A percentile compares a stretch with the other conserved stretches of the same genome.
Conservation (phyloP, 192 early-diverging fungal genomes). For the Linderina pennispora region DNA sequence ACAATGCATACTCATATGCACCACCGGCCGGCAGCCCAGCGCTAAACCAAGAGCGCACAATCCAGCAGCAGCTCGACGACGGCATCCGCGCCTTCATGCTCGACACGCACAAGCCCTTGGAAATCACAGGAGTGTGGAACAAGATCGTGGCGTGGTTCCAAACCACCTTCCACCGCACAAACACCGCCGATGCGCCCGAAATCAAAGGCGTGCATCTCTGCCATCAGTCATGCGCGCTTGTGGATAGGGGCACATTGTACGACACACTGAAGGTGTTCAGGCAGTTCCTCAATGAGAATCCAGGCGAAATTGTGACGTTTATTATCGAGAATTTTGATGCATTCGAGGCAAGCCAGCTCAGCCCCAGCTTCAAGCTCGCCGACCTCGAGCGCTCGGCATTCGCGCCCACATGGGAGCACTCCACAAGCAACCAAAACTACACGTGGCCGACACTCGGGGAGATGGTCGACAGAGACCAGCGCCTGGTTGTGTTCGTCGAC, state of each 20-base stretch:
- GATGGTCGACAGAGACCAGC: slow-evolving; percentile 58
- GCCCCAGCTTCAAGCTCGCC: slow-evolving; percentile 47
- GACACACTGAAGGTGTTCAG: slow-evolving; percentile 49
- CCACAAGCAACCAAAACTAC: slow-evolving; percentile 9
- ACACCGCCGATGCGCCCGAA: slow-evolving; percentile 50
- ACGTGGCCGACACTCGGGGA: slow-evolving; percentile 64
- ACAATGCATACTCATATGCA: slow-evolving; percentile 63
- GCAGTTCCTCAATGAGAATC: slow-evolving; percentile 58
- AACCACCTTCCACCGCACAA: neutral
- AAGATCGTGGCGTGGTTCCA: neutral
- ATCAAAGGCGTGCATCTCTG: slow-evolving; percentile 54
- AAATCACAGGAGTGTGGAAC: neutral
- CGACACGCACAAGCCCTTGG: slow-evolving; percentile 37
- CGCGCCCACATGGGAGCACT: slow-evolving; percentile 31
- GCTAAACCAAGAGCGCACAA: slow-evolving; percentile 59
- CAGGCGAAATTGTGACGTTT: slow-evolving; percentile 69
- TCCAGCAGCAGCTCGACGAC: slow-evolving; percentile 61
- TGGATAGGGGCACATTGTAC: slow-evolving; percentile 56
- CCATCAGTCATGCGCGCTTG: slow-evolving; percentile 57
- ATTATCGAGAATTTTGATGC: slow-evolving; percentile 63
- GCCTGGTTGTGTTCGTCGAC: slow-evolving; percentile 63
- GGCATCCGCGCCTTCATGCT: slow-evolving; percentile 75
- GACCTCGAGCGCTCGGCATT: slow-evolving; percentile 46
- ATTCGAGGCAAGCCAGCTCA: slow-evolving; percentile 43
- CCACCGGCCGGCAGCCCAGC: slow-evolving; percentile 27